phyloP scores from a whole-genome alignment of 495 filamentous ascomycete species.

The Glarea lozoyensis region DNA sequence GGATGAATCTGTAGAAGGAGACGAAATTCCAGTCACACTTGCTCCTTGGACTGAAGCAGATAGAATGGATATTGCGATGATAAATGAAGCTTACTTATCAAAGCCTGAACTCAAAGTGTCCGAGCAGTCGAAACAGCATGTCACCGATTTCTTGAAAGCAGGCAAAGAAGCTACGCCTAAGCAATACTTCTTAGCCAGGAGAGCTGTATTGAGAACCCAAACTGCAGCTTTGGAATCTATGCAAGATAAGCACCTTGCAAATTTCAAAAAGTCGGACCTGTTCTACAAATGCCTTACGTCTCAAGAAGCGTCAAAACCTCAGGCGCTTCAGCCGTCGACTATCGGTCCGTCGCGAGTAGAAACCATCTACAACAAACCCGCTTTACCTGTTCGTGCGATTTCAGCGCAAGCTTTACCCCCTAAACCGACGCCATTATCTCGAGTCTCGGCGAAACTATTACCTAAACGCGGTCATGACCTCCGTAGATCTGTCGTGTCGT shows the following conservation, averaged over 20 bases:
- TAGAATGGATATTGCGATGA: slow-evolving; percentile 76
- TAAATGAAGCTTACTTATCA: slow-evolving; percentile 81
- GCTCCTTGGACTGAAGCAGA: slow-evolving; percentile 76
- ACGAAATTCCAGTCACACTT: slow-evolving; percentile 55
- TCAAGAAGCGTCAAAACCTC: slow-evolving; percentile 59
- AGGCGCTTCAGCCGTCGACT: slow-evolving; percentile 17
- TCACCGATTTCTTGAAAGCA: slow-evolving; percentile 69
- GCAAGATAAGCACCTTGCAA: slow-evolving; percentile 66
- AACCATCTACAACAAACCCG: background rate
- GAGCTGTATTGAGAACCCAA: slow-evolving; percentile 74
- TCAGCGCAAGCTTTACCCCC: slow-evolving; percentile 10
- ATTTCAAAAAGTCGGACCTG: slow-evolving; percentile 84
- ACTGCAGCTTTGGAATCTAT: slow-evolving; percentile 76
- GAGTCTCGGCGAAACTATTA: slow-evolving; percentile 13
- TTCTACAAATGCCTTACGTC: slow-evolving; percentile 94
- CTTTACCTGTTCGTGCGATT: slow-evolving; percentile 9
- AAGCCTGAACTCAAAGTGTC: slow-evolving; percentile 73
- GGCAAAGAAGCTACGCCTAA: slow-evolving; percentile 63
- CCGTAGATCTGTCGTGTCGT: slow-evolving; percentile 28
- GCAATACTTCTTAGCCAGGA: slow-evolving; percentile 78
- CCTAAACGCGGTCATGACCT: slow-evolving; percentile 14
- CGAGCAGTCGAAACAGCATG: slow-evolving; percentile 53
- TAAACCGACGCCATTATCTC: slow-evolving; percentile 29
- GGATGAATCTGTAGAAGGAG: slow-evolving; percentile 62
- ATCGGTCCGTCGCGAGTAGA: slow-evolving; percentile 10